Conservation (phyloP, 1,284 basidiomycete species). For the Ustilago loliicola region DNA sequence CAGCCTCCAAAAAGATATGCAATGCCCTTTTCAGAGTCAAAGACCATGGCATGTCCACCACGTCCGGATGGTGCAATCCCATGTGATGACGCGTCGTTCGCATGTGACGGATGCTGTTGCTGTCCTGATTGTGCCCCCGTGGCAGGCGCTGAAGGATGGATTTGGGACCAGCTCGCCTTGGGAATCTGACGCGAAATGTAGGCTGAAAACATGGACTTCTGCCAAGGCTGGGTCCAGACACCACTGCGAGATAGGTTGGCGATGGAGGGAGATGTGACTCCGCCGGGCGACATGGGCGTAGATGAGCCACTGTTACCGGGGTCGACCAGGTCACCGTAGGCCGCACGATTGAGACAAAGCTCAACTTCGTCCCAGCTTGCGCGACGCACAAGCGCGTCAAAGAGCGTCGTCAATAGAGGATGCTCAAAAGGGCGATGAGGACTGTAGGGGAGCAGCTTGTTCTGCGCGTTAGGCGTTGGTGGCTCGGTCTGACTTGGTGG, state of each 20-base stretch:
- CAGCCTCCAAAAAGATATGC: constrained; percentile 86
- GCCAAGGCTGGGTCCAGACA: constrained; percentile 43
- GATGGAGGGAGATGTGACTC: constrained; percentile 25
- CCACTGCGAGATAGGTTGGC: constrained; percentile 40
- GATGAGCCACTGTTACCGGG: constrained; percentile 28
- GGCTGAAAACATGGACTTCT: constrained; percentile 57
- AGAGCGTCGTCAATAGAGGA: constrained; percentile 78
- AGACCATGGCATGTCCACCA: constrained; percentile 85
- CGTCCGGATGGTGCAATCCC: constrained; percentile 70
- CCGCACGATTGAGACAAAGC: constrained; percentile 57
- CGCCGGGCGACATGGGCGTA: constrained; percentile 38
- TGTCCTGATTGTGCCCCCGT: neutral
- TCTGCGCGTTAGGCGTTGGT: neutral
- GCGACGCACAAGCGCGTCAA: constrained; percentile 77
- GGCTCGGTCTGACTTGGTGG: constrained; percentile 11
- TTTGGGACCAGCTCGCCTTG: constrained; percentile 52
- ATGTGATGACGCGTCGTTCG: neutral
- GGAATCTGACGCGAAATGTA: constrained; percentile 58
- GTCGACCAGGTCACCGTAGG: constrained; percentile 45
- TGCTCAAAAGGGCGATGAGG: constrained; percentile 75
- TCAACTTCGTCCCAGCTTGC: constrained; percentile 79
- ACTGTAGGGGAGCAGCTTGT: constrained; percentile 38
- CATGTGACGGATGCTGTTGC: constrained; percentile 5
- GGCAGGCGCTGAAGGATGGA: constrained; percentile 33
- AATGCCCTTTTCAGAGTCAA: constrained; percentile 77